Conservation (phyloP, 192 early-diverging fungal genomes). For the Piromyces finnis region DNA sequence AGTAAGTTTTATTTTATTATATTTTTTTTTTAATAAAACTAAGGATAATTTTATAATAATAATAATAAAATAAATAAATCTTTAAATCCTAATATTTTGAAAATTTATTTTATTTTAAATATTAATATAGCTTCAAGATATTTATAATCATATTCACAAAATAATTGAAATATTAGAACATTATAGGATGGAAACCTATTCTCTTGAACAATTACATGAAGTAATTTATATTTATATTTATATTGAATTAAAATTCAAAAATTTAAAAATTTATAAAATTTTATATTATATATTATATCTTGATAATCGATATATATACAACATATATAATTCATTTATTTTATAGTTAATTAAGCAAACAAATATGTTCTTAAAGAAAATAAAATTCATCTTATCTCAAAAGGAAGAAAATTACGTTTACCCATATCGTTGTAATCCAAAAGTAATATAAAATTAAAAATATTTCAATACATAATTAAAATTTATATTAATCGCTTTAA, state of each 20-base stretch:
- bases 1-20: background rate
- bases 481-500: no score
- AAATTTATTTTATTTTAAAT: no score
- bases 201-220: background rate
- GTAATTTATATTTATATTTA: background rate
- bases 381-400: background rate
- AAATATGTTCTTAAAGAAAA: background rate
- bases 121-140: background rate
- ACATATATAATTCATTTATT: background rate
- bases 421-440: background rate
- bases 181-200: background rate
- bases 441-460: background rate
- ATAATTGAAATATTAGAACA: background rate
- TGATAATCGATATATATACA: no score
- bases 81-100: no score
- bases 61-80: no score
- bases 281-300: no score
- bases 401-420: background rate
- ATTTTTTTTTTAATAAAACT: no score
- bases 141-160: background rate
- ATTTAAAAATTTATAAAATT: no score
- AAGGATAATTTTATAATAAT: no score
- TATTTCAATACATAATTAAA: no score
- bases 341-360: background rate
- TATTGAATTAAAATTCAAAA: no score